Evolutionary conservation across 129 eudicot genomes (phyloP), one percentile per base, ranked within the genome.

Genomic region (Lonicera japonica): DNA sequence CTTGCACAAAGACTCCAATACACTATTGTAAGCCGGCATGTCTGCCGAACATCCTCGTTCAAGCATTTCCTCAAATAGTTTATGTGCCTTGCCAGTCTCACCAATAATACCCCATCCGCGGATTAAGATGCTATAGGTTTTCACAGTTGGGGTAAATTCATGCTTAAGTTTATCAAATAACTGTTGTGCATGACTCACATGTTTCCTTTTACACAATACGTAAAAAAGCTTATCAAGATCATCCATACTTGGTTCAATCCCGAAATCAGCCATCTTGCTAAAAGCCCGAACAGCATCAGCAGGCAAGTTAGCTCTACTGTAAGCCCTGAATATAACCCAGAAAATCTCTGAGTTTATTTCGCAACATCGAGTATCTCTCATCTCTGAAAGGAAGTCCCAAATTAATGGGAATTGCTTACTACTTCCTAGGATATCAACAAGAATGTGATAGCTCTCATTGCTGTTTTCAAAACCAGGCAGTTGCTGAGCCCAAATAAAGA

Each of bases 11-110:
- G 85, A 68, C 70, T 92, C 90, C 77, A 92, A 65, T 11, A 85
- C 62, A 34, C 91, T 73, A 54, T 92, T 92, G 64, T 75, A 87
- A 69, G 96, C 96, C 62, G 74, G 86, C 68, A 94, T 81, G 72
- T 88, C 99, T 3, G 77, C 83, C 5, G 15, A 40, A 40, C 77
- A 83, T 10, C 89, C 89, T 72, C 92, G 78, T 21, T 68, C 69
- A 47, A 76, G 75, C 97, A 94, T 85, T 83, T 88, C 99, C 51
- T 94, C 96, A 36, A 88, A 94, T 84, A 88, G 73, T 66, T 65
- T 80, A 22, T 63, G 80, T 22, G 95, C 86, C 13, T 66, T 58
- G n/a, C 58, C 62, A 12, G 75, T 50, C 15, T 85, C 96, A 0
- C 95, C 92, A 18, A 88, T 63, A 2, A 65, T 73, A 5, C 86